Conservation (phyloP, 2,329 filamentous ascomycete species). For the Exophiala viscosa region DNA sequence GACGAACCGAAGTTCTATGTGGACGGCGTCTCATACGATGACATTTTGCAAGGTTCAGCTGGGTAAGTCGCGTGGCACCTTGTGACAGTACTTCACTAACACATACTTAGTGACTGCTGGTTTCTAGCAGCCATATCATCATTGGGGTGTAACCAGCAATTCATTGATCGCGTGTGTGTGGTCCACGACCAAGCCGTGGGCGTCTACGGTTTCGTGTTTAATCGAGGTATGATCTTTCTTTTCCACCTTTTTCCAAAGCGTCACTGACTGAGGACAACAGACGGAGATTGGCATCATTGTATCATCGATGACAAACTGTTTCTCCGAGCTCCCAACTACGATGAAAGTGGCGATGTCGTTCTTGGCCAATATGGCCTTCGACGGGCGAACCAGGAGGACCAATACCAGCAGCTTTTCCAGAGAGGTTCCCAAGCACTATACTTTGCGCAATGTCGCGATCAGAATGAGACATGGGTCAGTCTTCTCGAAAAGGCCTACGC, state of each 20-base stretch:
- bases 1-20: conserved; percentile 73
- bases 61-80: conserved; percentile 6
- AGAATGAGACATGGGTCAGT: conserved; percentile 79
- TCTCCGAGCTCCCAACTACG: conserved; percentile 76
- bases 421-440: conserved; percentile 73
- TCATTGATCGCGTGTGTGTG: conserved; percentile 72
- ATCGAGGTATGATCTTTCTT: conserved; percentile 53
- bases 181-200: conserved; percentile 70
- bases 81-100: background rate
- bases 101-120: conserved; percentile 66
- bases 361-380: conserved; percentile 72
- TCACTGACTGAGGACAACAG: conserved; percentile 36
- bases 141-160: conserved; percentile 67
- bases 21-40: conserved; percentile 70
- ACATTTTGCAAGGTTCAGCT: conserved; percentile 70
- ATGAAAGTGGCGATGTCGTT: conserved; percentile 71
- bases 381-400: conserved; percentile 66
- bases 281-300: conserved; percentile 87
- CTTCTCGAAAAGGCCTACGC: conserved; percentile 72
- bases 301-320: conserved; percentile 92
- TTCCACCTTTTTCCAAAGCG: background rate
- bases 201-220: conserved; percentile 82
- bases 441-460: conserved; percentile 70
- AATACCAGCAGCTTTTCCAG: conserved; percentile 68
- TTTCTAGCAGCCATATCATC: conserved; percentile 76